Evolutionary conservation across 768 basidiomycete genomes (phyloP), one percentile per base, ranked within the genome.

Genomic region (Fistulinella prunicolor): DNA sequence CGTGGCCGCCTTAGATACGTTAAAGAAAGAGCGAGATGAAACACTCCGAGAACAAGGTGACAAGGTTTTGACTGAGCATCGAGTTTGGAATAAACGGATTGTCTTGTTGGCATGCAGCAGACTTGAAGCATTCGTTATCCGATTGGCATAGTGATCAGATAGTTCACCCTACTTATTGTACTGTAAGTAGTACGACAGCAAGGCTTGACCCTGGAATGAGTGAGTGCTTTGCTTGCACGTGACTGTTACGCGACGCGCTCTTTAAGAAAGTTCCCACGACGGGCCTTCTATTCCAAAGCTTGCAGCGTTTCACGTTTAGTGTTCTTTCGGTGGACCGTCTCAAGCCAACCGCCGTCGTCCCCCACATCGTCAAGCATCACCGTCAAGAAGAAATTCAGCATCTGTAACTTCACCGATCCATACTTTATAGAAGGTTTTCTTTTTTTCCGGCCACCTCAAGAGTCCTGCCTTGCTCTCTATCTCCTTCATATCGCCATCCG

Each of bases 161-260:
- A 10, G 26, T 28, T 28, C 6, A 28, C 26, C 5, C 26, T 28
- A n/a, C n/a, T 28, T 12, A 16, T 34, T 34, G 12, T 34, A 13
- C 32, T 34, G 32, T 34, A 12, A 28, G 6, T 28, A 28, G 28
- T 28, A 12, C 12, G 28, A 28, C 28, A 12, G 28, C 12, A 6
- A 12, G 12, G 7, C 28, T 6, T 28, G 7, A 12, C 12, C 28
- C 7, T 6, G 28, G 12, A 28, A 28, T 6, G 28, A 28, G 12
- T 12, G 28, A 6, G 56, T 64, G 51, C 56, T 60, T 62, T 62
- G 50, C 55, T 59, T 26, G 49, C 65, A 67, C 64, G 65, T 67
- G 65, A 67, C 65, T 59, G 55, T 64, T 68, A 67, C 65, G 65
- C 65, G 65, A 67, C 65, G 65, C 65, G 65, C 65, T 62, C 64